These are phyloP conservation scores for Acarospora socialis DNA, from an alignment of 2,329 filamentous ascomycete genomes.

Conservation along the genomic window DNA sequence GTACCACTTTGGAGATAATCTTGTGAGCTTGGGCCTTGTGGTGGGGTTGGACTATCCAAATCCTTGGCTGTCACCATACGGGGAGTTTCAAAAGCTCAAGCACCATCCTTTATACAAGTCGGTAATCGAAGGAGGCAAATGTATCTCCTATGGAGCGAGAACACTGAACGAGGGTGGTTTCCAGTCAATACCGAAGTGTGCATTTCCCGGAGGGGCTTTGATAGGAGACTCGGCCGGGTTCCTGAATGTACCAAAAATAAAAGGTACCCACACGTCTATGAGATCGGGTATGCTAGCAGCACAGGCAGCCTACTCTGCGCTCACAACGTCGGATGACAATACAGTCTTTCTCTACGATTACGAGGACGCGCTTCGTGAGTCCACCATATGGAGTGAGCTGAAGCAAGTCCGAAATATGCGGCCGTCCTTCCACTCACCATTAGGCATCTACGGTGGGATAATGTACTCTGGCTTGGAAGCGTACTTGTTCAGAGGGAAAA, in stretches of 20 bases:
- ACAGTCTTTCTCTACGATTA: constrained; percentile 91
- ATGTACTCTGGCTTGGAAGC: constrained; percentile 89
- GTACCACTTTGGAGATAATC: constrained; percentile 97
- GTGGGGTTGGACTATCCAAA: constrained; percentile 92
- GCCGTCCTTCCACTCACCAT: constrained; percentile 76
- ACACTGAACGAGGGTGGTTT: constrained; percentile 90
- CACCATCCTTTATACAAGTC: constrained; percentile 81
- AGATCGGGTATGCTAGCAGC: constrained; percentile 93
- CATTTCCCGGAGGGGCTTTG: constrained; percentile 87
- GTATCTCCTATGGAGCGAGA: constrained; percentile 88
- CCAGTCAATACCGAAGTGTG: constrained; percentile 92
- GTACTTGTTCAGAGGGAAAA: constrained; percentile 68
- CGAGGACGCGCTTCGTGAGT: constrained; percentile 73
- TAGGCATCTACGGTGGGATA: constrained; percentile 81
- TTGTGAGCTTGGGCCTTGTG: constrained; percentile 83
- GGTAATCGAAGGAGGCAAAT: constrained; percentile 89
- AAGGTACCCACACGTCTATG: constrained; percentile 97
- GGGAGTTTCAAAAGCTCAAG: constrained; percentile 97
- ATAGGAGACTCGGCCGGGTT: constrained; percentile 96
- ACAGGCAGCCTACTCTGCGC: constrained; percentile 71
- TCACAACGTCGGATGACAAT: constrained; percentile 45
- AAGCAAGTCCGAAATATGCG: constrained; percentile 95
- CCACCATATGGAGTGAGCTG: constrained; percentile 84
- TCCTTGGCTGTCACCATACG: constrained; percentile 89
- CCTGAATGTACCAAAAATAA: constrained; percentile 95